Evolutionary conservation across 495 filamentous ascomycete species (phyloP).

Genomic region (Annulohypoxylon bovei): DNA sequence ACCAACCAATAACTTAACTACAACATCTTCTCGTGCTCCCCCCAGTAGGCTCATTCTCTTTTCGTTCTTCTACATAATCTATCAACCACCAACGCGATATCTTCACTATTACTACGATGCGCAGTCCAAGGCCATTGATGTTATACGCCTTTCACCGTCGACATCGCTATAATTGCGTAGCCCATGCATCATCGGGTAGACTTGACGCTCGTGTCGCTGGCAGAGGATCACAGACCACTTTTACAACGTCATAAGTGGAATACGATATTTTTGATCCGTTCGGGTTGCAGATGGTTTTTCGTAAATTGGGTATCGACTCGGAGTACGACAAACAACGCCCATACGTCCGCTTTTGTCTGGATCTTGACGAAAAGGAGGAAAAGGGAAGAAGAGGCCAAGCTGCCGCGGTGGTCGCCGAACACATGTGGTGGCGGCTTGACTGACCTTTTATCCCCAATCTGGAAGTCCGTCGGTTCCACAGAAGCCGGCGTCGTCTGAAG

Average conservation of each 20-base stretch:
- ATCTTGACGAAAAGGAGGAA: slow-evolving; percentile 33
- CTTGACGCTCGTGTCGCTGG: slow-evolving; percentile 32
- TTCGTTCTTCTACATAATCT: slow-evolving; percentile 7
- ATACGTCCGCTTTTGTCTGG: slow-evolving; percentile 23
- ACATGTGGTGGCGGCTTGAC: slow-evolving; percentile 28
- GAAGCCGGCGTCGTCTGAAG: slow-evolving; percentile 32
- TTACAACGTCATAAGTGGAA: slow-evolving; percentile 30
- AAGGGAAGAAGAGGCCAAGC: slow-evolving; percentile 9
- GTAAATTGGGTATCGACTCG: slow-evolving; percentile 18
- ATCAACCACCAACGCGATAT: slow-evolving; percentile 10
- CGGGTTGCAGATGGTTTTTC: slow-evolving; percentile 17
- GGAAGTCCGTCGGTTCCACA: slow-evolving; percentile 15
- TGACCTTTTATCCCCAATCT: slow-evolving; percentile 3
- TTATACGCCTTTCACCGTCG: slow-evolving; percentile 11
- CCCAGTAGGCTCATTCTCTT: slow-evolving; percentile 9
- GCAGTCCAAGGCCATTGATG: slow-evolving; percentile 30
- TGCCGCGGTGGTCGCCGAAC: slow-evolving; percentile 13
- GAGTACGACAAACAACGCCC: slow-evolving; percentile 24
- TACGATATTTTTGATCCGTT: slow-evolving; percentile 9
- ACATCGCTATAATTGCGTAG: slow-evolving; percentile 27
- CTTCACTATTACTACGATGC: slow-evolving; percentile 33
- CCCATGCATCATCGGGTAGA: slow-evolving; percentile 44
- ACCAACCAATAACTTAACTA: slow-evolving; percentile 19
- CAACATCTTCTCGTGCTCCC: slow-evolving; percentile 24
- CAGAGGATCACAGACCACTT: slow-evolving; percentile 36